These are phyloP conservation scores for Phaeotremella skinneri DNA, from an alignment of 768 basidiomycete species.

Conservation along the genomic window DNA sequence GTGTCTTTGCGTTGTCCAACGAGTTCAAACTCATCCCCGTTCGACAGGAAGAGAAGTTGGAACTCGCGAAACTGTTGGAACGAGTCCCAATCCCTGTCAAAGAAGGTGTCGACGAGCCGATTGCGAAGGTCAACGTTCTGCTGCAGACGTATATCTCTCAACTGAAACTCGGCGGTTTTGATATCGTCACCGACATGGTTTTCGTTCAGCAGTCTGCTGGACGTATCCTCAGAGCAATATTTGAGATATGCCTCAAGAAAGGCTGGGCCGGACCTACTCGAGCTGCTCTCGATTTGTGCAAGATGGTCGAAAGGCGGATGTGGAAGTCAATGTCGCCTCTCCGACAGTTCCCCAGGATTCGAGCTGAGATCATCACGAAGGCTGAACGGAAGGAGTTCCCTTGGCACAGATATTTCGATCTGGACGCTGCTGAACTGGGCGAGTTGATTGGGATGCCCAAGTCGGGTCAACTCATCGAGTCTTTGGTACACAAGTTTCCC, in stretches of 20 bases:
- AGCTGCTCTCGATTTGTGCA: constrained; percentile 86
- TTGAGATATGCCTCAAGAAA: constrained; percentile 94
- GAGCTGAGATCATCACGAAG: constrained; percentile 69
- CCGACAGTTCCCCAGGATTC: constrained; percentile 76
- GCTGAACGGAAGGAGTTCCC: constrained; percentile 98
- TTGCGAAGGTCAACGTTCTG: constrained; percentile 94
- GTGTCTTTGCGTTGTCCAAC: constrained; percentile 90
- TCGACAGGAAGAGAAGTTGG: constrained; percentile 69
- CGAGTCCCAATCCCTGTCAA: constrained; percentile 96
- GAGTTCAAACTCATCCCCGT: constrained; percentile 90
- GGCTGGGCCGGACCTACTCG: constrained; percentile 97
- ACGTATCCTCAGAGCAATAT: constrained; percentile 91
- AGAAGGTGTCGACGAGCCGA: constrained; percentile 91
- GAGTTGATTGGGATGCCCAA: constrained; percentile 92
- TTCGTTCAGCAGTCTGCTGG: constrained; percentile 97
- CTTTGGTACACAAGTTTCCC: constrained; percentile 92
- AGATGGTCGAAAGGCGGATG: constrained; percentile 80
- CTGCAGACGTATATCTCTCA: constrained; percentile 92
- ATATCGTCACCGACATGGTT: constrained; percentile 61
- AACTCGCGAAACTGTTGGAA: constrained; percentile 83
- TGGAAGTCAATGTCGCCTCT: constrained; percentile 98
- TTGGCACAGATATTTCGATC: constrained; percentile 95
- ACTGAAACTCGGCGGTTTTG: constrained; percentile 80
- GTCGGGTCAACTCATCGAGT: constrained; percentile 85
- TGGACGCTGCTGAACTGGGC: constrained; percentile 79